Evolutionary conservation across 2,329 filamentous ascomycete species (phyloP), one percentile per base, ranked within the genome.

Genomic region (Cladosporium sp.): DNA sequence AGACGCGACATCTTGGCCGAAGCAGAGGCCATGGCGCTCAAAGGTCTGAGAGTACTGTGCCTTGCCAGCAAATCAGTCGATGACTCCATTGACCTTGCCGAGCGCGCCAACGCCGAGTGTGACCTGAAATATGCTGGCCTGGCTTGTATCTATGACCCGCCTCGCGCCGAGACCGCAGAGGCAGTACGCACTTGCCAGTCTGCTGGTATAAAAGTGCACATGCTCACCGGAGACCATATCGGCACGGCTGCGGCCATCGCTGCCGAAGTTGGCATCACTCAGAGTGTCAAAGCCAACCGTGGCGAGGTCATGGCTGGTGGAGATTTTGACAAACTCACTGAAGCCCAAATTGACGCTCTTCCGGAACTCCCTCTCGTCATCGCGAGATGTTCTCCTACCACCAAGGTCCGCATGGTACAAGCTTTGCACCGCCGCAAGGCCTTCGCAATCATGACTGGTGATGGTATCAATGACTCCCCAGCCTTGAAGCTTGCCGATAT

Each of bases 191-290:
- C 79, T 65, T 82, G 80, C 49, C 80, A 81, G 66, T 73, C 77
- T 49, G 80, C 81, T 52, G 81, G 81, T 24, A 82, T 83, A 59
- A 80, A 78, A 0, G 80, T 83, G 1, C 81, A 83, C 68, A 83
- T 83, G 81, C 75, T 83, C 30, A 83, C 81, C 51, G 81, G 81
- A 55, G 81, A 83, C 51, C 80, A 82, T 66, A 77, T 78, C 36
- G 79, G 78, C 61, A 83, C 81, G 5, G 81, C 81, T 3, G 77
- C 74, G 28, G 79, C 81, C 38, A 83, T 83, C 65, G 81, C 81
- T 18, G 76, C 75, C 51, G 79, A 82, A 60, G 80, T 82, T 36
- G 80, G 80, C 32, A 83, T 83, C 47, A 52, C 66, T 64, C 38
- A 65, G 72, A 47, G 71, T 73, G 21, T 55, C 66, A 51, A 69